Conservation (phyloP, 2,329 filamentous ascomycete species). For the Chaetomiaceae sp. region DNA sequence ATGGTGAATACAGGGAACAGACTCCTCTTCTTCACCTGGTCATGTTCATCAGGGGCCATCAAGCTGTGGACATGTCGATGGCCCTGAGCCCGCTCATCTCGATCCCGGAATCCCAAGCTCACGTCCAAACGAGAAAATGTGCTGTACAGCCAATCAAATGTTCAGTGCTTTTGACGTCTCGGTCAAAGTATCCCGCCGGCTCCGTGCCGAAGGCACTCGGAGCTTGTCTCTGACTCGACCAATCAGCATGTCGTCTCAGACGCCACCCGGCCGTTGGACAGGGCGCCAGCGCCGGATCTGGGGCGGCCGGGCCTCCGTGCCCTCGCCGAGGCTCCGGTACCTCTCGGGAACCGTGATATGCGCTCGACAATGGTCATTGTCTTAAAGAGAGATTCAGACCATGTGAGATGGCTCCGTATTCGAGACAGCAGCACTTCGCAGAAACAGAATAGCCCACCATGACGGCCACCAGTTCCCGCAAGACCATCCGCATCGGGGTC, state of each 20-base stretch:
- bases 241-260: conserved; percentile 26
- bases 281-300: conserved; percentile 7
- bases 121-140: too few relatives aligned
- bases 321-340: conserved; percentile 3
- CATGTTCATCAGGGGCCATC: too few relatives aligned
- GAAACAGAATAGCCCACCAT: not conserved
- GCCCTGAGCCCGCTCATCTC: too few relatives aligned
- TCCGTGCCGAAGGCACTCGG: conserved; percentile 29
- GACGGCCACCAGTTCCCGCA: conserved; percentile 6
- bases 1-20: too few relatives aligned
- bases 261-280: not conserved
- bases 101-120: too few relatives aligned
- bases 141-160: too few relatives aligned
- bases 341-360: not conserved
- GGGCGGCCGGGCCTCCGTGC: not conserved
- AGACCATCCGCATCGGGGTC: conserved; percentile 45
- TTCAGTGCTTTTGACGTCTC: too few relatives aligned
- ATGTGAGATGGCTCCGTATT: not conserved
- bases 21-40: too few relatives aligned
- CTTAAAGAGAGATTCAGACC: not conserved
- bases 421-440: not conserved
- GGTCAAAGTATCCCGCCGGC: not conserved
- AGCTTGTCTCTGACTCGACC: conserved; percentile 22
- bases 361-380: not conserved
- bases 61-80: too few relatives aligned